Evolutionary conservation across 257 asterid genomes (phyloP).

Genomic region (Fraxinus americana): DNA sequence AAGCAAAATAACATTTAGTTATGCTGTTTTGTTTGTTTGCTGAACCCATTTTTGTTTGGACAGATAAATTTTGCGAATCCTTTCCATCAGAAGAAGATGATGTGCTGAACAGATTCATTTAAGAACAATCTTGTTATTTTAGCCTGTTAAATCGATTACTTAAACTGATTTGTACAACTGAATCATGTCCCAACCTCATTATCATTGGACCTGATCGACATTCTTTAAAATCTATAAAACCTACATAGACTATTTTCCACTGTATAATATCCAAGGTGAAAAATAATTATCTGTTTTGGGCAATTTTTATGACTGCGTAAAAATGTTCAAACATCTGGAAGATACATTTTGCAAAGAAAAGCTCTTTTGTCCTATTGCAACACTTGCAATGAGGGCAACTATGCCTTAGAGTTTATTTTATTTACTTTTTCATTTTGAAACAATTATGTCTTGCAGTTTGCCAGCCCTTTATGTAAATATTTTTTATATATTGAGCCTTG

Average conservation of each 20-base stretch:
- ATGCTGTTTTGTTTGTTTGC: not conserved
- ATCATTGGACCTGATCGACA: not conserved
- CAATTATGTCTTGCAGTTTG: conserved; percentile 11
- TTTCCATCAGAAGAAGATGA: not conserved
- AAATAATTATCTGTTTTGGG: not conserved
- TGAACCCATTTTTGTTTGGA: not conserved
- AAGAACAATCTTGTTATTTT: not conserved
- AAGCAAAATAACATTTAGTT: not conserved
- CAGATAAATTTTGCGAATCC: not conserved
- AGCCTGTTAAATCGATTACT: not conserved
- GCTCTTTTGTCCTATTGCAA: conserved; percentile 11
- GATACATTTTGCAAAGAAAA: conserved; percentile 13
- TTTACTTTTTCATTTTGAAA: too few species aligned
- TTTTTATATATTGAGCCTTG: not conserved
- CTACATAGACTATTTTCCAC: conserved; percentile 15
- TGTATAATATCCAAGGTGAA: conserved; percentile 14
- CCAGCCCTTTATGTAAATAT: not conserved
- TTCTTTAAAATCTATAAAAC: not conserved
- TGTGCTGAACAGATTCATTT: not conserved
- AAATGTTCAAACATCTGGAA: conserved; percentile 12
- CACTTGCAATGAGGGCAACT: conserved; percentile 5
- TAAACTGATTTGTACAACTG: not conserved
- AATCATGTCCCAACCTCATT: not conserved
- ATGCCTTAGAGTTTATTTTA: conserved; percentile 1
- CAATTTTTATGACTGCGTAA: conserved; percentile 12